A percentile compares a stretch with the other conserved stretches of the same genome.
phyloP scores from a whole-genome alignment of 1,284 basidiomycete species.

The Microstroma glucosiphilum region DNA sequence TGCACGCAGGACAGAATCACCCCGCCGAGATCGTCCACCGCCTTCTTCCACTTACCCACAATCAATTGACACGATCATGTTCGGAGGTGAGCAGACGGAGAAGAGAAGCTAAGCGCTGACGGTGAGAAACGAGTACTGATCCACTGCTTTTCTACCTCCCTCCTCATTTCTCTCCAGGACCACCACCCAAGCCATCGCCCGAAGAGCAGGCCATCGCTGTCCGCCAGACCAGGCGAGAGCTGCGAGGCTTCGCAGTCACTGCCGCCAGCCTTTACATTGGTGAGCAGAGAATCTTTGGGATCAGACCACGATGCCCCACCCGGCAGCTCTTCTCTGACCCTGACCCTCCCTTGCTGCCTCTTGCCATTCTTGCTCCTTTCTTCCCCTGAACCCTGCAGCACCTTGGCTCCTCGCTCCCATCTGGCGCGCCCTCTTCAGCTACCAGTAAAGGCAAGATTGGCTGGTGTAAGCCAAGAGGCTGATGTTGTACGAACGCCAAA shows the following conservation, averaged over 20 bases:
- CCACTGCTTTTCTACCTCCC: neutral
- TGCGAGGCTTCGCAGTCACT: neutral
- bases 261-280: slow-evolving; percentile 2
- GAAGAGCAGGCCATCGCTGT: neutral
- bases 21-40: neutral
- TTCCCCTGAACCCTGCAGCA: neutral
- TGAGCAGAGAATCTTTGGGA: neutral
- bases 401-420: slow-evolving; percentile 4
- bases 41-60: neutral
- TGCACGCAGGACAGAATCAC: neutral
- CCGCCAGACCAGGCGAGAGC: neutral
- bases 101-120: too few species aligned
- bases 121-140: neutral
- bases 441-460: too few species aligned
- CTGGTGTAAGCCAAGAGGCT: too few species aligned
- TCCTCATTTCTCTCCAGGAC: neutral
- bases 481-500: too few species aligned
- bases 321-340: neutral
- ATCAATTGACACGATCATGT: neutral
- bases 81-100: neutral
- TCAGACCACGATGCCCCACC: neutral
- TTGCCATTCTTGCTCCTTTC: too few species aligned
- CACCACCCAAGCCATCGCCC: slow-evolving; percentile 3
- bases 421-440: too few species aligned
- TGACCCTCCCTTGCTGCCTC: neutral